A percentile compares a stretch with the other conserved stretches of the same genome.
Conservation (phyloP, 2,329 filamentous ascomycete species). For the Capronia americana region DNA sequence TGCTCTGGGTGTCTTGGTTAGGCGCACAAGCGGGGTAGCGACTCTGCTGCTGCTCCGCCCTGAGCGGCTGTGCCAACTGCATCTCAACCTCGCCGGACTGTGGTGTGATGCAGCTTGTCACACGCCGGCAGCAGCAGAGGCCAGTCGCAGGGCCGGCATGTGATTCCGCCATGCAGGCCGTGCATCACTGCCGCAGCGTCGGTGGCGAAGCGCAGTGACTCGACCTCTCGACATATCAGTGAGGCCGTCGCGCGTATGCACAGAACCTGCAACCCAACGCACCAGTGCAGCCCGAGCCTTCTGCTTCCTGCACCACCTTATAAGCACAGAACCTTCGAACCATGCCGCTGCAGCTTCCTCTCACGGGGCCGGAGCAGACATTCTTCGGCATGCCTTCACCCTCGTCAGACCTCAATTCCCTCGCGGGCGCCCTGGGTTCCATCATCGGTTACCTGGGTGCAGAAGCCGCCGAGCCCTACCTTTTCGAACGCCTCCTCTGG, state of each 20-base stretch:
- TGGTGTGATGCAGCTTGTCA: conserved; percentile 3
- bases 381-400: conserved; percentile 7
- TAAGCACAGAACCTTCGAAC: not conserved
- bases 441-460: conserved; percentile 13
- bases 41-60: too few species aligned
- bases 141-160: not conserved
- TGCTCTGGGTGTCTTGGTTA: too few species aligned
- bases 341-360: conserved; percentile 3
- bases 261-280: conserved; percentile 3
- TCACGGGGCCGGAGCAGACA: not conserved
- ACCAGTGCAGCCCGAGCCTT: not conserved
- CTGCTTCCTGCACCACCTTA: not conserved
- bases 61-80: not conserved
- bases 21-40: conserved; percentile 8
- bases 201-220: conserved; percentile 7
- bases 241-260: not conserved
- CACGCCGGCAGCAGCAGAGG: not conserved
- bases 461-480: conserved; percentile 3
- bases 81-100: not conserved
- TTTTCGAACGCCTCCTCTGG: conserved; percentile 8
- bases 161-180: not conserved
- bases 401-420: conserved; percentile 3
- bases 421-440: conserved; percentile 10
- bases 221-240: conserved; percentile 1
- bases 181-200: conserved; percentile 3